phyloP scores from a whole-genome alignment of 805 yeast species.

The Gaillardinia entomophila region DNA sequence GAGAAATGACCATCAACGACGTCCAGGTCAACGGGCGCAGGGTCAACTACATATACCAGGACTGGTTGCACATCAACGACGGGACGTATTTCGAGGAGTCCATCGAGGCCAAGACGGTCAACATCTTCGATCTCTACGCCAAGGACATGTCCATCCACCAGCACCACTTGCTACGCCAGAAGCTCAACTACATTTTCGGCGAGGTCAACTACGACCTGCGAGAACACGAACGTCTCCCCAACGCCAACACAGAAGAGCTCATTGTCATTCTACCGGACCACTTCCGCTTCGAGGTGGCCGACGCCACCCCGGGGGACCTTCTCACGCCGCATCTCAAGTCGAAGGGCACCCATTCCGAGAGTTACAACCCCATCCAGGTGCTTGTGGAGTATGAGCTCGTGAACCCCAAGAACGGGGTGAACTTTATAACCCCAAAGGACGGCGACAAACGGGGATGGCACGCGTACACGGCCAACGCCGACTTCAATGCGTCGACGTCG shows the following conservation, averaged over 20 bases:
- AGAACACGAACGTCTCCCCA: conserved; percentile 9
- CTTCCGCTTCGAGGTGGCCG: conserved; percentile 56
- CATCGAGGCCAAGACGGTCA: conserved; percentile 15
- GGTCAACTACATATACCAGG: conserved; percentile 52
- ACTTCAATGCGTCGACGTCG: conserved; percentile 74
- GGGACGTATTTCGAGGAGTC: conserved; percentile 23
- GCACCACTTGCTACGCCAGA: conserved; percentile 53
- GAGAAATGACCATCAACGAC: conserved; percentile 61
- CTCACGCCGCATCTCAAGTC: conserved; percentile 33
- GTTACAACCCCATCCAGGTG: conserved; percentile 67
- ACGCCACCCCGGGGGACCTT: conserved; percentile 24
- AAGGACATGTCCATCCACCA: conserved; percentile 41
- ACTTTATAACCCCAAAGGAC: conserved; percentile 60
- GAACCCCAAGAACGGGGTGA: conserved; percentile 69
- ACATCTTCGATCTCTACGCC: conserved; percentile 40
- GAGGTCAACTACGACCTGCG: conserved; percentile 35
- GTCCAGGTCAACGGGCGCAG: conserved; percentile 56
- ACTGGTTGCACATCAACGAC: conserved; percentile 39
- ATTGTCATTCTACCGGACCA: conserved; percentile 59
- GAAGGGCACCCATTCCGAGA: conserved; percentile 23
- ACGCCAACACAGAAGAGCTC: conserved; percentile 58
- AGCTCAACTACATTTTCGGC: conserved; percentile 47
- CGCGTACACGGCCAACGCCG: conserved; percentile 78
- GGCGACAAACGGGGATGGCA: conserved; percentile 61
- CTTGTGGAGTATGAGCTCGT: conserved; percentile 59